Percentiles rank a stretch among this genome's conserved stretches.
Conservation (phyloP, 805 yeast genomes). For the Pichia paraexigua region DNA sequence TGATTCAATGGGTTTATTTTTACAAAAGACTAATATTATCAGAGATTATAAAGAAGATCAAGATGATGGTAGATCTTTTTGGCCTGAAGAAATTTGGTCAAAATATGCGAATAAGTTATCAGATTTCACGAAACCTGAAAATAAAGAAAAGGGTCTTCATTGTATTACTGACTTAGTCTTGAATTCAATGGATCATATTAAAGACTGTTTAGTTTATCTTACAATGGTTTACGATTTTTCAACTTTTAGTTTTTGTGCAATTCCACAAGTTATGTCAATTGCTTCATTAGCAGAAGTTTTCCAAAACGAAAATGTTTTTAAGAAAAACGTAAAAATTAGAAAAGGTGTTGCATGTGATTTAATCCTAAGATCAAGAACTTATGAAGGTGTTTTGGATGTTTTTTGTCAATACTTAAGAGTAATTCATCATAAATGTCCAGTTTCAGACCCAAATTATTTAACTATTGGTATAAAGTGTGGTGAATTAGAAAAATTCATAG, state of each 20-base stretch:
- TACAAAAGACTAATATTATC: constrained; percentile 93
- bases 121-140: constrained; percentile 47
- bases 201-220: constrained; percentile 68
- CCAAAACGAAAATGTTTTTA: constrained; percentile 68
- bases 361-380: constrained; percentile 64
- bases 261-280: constrained; percentile 98
- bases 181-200: constrained; percentile 70
- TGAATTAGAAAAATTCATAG: constrained; percentile 82
- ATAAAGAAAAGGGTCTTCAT: constrained; percentile 47
- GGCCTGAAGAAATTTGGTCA: constrained; percentile 93
- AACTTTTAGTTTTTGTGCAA: constrained; percentile 85
- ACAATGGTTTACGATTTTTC: constrained; percentile 74
- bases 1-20: constrained; percentile 87
- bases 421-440: constrained; percentile 73
- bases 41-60: constrained; percentile 92
- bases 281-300: constrained; percentile 85
- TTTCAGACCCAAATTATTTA: constrained; percentile 79
- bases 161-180: constrained; percentile 79
- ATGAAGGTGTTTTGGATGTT: constrained; percentile 66
- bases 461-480: constrained; percentile 80
- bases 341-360: constrained; percentile 79
- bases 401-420: constrained; percentile 66
- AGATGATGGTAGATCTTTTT: constrained; percentile 86
- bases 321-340: constrained; percentile 74
- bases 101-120: constrained; percentile 60